Evolutionary conservation across 345 rosid species (phyloP).

Genomic region (Theobroma cacao): DNA sequence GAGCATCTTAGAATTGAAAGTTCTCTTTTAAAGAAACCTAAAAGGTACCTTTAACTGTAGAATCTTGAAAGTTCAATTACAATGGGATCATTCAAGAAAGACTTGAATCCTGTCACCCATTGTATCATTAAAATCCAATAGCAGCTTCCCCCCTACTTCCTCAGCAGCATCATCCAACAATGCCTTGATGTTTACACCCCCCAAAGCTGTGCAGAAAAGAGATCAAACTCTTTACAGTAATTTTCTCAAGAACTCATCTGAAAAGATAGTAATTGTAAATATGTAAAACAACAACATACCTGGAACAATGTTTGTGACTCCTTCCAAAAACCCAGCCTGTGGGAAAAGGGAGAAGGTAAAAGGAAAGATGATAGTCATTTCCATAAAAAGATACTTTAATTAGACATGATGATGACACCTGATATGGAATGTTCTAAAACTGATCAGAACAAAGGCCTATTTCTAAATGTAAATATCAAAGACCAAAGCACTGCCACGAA

Average conservation of each 20-base stretch:
- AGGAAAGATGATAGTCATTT: not conserved
- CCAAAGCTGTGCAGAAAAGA: conserved; percentile 51
- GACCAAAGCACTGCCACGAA: not conserved
- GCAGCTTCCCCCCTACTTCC: conserved; percentile 73
- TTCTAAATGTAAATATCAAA: not conserved
- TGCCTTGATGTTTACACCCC: conserved; percentile 79
- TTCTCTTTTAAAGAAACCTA: not conserved
- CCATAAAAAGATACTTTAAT: not conserved
- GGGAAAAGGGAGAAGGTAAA: not conserved
- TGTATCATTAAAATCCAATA: conserved; percentile 74
- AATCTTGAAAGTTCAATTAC: not conserved
- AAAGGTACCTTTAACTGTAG: not conserved
- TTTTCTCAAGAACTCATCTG: not conserved
- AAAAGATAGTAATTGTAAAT: not conserved
- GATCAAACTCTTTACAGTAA: not conserved
- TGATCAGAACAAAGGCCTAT: not conserved
- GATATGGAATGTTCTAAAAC: not conserved
- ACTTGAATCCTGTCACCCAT: conserved; percentile 92
- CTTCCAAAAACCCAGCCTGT: conserved; percentile 93
- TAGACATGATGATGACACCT: not conserved
- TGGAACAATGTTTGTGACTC: conserved; percentile 83
- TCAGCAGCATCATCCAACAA: conserved; percentile 70
- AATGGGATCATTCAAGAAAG: conserved; percentile 52
- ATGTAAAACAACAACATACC: conserved; percentile 38
- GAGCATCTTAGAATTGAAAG: not conserved